Conservation (phyloP, 2,329 filamentous ascomycete genomes). For the Arthrobotrys iridis region DNA sequence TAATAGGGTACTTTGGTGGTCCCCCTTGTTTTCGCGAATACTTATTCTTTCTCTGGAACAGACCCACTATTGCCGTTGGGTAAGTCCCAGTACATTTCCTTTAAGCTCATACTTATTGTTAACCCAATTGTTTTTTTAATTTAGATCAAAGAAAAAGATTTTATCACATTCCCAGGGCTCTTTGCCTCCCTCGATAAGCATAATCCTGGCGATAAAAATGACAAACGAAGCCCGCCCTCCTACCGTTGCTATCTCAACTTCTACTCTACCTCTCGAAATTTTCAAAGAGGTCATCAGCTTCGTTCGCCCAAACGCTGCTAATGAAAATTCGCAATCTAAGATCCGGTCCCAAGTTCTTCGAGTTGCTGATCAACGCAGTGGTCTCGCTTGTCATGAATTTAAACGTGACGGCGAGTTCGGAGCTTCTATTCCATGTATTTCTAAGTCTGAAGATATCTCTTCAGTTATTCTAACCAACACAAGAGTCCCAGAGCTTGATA, state of each 20-base stretch:
- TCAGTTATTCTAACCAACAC: constrained; percentile 24
- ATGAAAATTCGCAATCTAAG: constrained; percentile 17
- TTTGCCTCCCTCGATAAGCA: no score
- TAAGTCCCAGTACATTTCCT: no score
- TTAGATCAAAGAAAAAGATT: no score
- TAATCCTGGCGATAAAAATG: no score
- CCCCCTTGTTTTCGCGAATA: no score
- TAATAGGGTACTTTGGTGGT: no score
- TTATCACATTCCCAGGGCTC: no score
- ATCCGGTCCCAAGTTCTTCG: constrained; percentile 50
- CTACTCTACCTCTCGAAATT: neutral
- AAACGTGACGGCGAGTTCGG: constrained; percentile 49
- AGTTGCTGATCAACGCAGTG: constrained; percentile 29
- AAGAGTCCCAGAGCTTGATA: constrained; percentile 32
- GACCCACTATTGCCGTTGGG: no score
- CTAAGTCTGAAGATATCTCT: constrained; percentile 3
- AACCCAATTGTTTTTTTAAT: no score
- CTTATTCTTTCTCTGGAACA: no score
- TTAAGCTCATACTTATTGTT: no score
- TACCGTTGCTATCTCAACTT: neutral
- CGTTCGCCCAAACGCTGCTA: constrained; percentile 5
- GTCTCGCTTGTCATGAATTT: constrained; percentile 48
- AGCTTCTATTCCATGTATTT: constrained; percentile 32
- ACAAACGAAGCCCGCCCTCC: constrained; percentile 27
- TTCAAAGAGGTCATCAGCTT: constrained; percentile 17